Conservation (phyloP, 768 basidiomycete genomes). For the Solioccasus polychromus region DNA sequence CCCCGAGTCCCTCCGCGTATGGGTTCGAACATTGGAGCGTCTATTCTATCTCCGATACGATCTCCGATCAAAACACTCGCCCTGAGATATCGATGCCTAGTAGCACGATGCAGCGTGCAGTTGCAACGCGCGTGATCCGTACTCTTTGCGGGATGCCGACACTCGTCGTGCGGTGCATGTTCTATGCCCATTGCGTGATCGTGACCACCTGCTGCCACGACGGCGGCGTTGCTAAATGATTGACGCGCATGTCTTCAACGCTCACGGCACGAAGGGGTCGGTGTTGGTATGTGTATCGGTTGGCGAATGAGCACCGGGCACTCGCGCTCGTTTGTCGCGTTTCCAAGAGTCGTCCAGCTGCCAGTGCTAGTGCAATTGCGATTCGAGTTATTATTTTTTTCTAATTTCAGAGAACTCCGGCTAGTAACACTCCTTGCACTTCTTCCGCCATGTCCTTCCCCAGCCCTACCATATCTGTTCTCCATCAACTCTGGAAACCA, state of each 20-base stretch:
- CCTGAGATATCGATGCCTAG: constrained; percentile 16
- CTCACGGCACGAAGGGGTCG: too few species aligned
- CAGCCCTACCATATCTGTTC: constrained; percentile 3
- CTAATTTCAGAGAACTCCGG: constrained; percentile 29
- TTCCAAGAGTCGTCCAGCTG: too few species aligned
- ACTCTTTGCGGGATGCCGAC: constrained; percentile 18
- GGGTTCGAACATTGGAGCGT: constrained; percentile 66
- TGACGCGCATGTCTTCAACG: too few species aligned
- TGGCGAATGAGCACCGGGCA: too few species aligned
- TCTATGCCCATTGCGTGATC: too few species aligned
- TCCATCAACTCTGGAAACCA: constrained; percentile 8
- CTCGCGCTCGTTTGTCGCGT: too few species aligned
- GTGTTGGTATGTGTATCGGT: too few species aligned
- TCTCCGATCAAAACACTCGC: constrained; percentile 21
- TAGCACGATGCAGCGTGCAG: too few species aligned
- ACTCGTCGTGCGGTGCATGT: too few species aligned
- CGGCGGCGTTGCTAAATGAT: too few species aligned
- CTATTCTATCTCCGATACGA: constrained; percentile 10
- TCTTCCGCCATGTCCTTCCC: constrained; percentile 23
- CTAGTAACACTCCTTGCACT: constrained; percentile 28
- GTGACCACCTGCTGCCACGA: too few species aligned
- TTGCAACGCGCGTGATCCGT: constrained; percentile 24
- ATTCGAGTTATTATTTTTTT: constrained; percentile 32
- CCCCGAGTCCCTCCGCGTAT: constrained; percentile 87
- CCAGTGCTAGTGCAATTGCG: too few species aligned